Conservation (phyloP, 495 filamentous ascomycete genomes). For the Apiosordaria backusii region DNA sequence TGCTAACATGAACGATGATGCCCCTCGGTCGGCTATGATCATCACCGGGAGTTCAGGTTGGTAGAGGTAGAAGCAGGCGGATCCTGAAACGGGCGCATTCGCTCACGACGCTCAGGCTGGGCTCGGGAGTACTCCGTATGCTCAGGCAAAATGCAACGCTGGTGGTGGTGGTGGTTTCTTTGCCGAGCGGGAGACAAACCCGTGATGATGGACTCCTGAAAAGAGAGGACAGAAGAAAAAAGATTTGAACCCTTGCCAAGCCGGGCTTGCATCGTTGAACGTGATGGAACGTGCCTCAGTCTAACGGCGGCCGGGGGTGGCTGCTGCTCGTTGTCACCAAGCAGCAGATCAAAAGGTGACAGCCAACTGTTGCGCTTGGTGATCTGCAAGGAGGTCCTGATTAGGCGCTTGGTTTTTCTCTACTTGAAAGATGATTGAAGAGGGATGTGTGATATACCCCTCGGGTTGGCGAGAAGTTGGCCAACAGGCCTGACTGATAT, state of each 20-base stretch:
- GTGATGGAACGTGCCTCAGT: background rate
- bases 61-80: background rate
- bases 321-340: background rate
- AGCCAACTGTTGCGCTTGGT: too few species aligned
- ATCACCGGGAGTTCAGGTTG: background rate
- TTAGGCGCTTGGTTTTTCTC: background rate
- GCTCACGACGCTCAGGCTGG: too few species aligned
- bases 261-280: slow-evolving; percentile 1
- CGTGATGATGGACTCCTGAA: too few species aligned
- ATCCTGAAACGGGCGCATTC: slow-evolving; percentile 6
- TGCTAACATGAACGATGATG: background rate
- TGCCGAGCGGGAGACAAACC: too few species aligned
- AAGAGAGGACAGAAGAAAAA: too few species aligned
- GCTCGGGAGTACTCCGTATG: too few species aligned
- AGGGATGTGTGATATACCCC: background rate
- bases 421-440: background rate
- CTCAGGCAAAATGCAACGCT: slow-evolving; percentile 11
- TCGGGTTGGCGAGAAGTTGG: background rate
- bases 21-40: background rate
- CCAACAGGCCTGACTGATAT: background rate
- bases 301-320: background rate
- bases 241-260: background rate
- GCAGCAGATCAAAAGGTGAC: background rate
- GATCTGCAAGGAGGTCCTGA: background rate
- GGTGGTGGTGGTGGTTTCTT: background rate